Percentiles rank a stretch among this genome's conserved stretches.
These are phyloP conservation scores for Pholiota conissans DNA, from an alignment of 768 basidiomycete genomes.

Conservation along the genomic window DNA sequence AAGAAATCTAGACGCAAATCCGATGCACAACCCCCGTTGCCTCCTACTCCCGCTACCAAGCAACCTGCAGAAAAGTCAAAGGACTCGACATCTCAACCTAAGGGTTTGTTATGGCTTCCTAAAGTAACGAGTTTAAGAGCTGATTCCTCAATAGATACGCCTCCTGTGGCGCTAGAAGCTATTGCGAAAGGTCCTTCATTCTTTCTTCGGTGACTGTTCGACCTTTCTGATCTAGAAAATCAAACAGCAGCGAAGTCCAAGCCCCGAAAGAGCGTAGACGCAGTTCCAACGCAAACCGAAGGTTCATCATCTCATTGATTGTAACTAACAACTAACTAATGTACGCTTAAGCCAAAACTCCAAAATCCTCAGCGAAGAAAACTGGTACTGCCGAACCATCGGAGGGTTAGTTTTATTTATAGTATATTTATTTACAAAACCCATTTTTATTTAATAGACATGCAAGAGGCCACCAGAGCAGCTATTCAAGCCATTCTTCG, in stretches of 20 bases:
- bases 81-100: background rate
- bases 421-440: background rate
- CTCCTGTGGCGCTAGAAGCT: background rate
- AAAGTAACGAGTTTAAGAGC: background rate
- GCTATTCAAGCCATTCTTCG: conserved; percentile 9
- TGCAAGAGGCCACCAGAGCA: conserved; percentile 7
- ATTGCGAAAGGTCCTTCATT: background rate
- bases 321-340: background rate
- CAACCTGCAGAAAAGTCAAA: background rate
- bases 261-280: background rate
- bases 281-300: background rate
- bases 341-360: background rate
- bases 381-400: background rate
- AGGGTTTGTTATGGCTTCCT: background rate
- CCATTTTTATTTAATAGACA: background rate
- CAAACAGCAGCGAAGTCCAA: background rate
- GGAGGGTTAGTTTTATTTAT: background rate
- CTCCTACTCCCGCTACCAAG: background rate
- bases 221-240: background rate
- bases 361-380: conserved; percentile 7
- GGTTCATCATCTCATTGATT: background rate
- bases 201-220: background rate
- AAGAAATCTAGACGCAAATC: conserved; percentile 7
- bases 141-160: background rate
- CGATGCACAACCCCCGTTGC: background rate